These are phyloP conservation scores for Fagopyrum esculentum DNA, from an alignment of 148 eudicot species.

Conservation along the genomic window DNA sequence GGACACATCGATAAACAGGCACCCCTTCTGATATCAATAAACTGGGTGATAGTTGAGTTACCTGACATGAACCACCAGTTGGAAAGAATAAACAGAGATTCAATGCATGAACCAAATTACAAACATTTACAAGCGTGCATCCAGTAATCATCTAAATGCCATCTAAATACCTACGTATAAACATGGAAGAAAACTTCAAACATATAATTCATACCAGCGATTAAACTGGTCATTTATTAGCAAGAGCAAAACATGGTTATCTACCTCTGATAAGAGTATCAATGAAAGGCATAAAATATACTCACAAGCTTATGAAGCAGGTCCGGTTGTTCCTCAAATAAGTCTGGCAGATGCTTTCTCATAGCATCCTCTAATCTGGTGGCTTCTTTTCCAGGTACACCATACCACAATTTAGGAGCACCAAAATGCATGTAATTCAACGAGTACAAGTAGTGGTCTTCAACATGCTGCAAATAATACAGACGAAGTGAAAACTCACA, in stretches of 20 bases:
- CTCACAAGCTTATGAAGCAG: slow-evolving; percentile 96
- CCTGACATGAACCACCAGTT: slow-evolving; percentile 31
- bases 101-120: not conserved
- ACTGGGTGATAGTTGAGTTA: slow-evolving; percentile 93
- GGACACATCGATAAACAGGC: slow-evolving; percentile 85
- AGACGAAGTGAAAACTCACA: slow-evolving; percentile 2
- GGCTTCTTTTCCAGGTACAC: slow-evolving; percentile 86
- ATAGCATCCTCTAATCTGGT: slow-evolving; percentile 73
- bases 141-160: not conserved
- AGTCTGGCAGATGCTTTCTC: slow-evolving; percentile 89
- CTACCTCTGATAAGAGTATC: not conserved
- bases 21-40: slow-evolving; percentile 80
- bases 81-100: not conserved
- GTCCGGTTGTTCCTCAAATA: slow-evolving; percentile 96
- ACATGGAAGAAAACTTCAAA: not conserved
- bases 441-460: slow-evolving; percentile 95
- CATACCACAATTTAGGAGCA: slow-evolving; percentile 98
- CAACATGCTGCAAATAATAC: slow-evolving; percentile 68
- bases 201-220: not conserved
- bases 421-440: slow-evolving; percentile 97
- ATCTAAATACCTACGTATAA: not conserved
- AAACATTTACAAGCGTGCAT: not conserved
- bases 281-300: not conserved
- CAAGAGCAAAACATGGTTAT: not conserved
- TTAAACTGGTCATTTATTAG: not conserved